These are phyloP conservation scores for Orbilia oligospora DNA, from an alignment of 2,329 filamentous ascomycete species.

Conservation along the genomic window DNA sequence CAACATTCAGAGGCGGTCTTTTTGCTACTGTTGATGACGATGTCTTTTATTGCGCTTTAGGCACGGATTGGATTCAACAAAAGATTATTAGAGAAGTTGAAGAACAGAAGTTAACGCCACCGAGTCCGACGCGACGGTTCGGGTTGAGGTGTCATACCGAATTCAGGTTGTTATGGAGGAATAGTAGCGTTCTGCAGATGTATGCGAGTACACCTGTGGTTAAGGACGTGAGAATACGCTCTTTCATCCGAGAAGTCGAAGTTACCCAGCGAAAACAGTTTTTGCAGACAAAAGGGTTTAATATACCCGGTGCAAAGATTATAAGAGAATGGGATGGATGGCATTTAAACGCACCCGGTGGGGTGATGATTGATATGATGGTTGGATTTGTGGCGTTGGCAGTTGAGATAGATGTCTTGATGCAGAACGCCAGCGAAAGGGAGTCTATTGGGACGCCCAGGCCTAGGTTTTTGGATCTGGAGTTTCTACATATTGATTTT, in stretches of 20 bases:
- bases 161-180: neutral
- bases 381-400: slow-evolving; percentile 9
- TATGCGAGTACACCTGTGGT: neutral
- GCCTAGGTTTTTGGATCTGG: neutral
- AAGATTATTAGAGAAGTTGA: neutral
- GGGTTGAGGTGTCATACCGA: neutral
- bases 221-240: neutral
- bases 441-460: neutral
- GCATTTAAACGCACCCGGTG: neutral
- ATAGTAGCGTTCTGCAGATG: neutral
- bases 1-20: neutral
- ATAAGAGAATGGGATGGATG: slow-evolving; percentile 10
- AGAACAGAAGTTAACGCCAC: neutral
- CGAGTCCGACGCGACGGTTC: neutral
- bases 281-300: neutral
- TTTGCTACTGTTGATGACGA: neutral
- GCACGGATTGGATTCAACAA: neutral
- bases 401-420: slow-evolving; percentile 6
- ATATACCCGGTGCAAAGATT: neutral
- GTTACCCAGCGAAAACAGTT: neutral
- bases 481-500: neutral
- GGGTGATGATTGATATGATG: neutral
- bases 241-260: neutral
- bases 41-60: neutral
- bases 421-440: neutral